Base-by-base conservation (phyloP, 176 grass and related monocot species). In the Alloteropsis semialata region DNA sequence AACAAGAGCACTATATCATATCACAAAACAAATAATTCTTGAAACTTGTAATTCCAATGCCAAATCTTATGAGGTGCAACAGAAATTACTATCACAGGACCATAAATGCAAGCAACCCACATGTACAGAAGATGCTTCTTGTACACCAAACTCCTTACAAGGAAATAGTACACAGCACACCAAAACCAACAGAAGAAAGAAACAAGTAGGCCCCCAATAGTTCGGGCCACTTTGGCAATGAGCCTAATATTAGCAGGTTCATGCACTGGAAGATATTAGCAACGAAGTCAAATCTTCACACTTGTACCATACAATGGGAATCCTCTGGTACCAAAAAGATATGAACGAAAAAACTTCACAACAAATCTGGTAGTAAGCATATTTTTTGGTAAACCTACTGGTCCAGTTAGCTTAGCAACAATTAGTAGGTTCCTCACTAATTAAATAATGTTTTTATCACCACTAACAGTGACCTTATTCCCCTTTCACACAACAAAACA, bases 71-170 rank as follows among this genome's bases (percentile, higher is more conserved):
- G 21, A 76, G 27, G 3, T 78, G 46, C 21, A 72, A 27, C 78
- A 78, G 61, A 82, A 82, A 74, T 61, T 53, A 69, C 43, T 50
- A 33, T 62, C 62, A 30, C 41, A 69, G 68, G 33, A 36, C 66
- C 49, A 83, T 72, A 65, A 86, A 90, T 90, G 79, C 67, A 69
- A 53, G 28, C 56, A 78, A 27, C 61, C 44, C 43, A 61, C 45
- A 42, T 28, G 44, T 50, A 16, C 13, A 54, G 22, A 77, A 65
- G 57, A 82, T 50, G 83, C 48, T 39, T 50, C 72, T 57, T 58
- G 72, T 48, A 43, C 49, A 82, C 67, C 67, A 79, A 74, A 83
- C 74, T 37, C 75, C 56, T 82, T 71, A 56, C 64, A 77, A 65
- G 77, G 62, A 86, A 85, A 72, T 61, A 71, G 70, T 70, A 29